Conservation (phyloP, 306 rosid genomes). For the Elaeagnus macrophylla region DNA sequence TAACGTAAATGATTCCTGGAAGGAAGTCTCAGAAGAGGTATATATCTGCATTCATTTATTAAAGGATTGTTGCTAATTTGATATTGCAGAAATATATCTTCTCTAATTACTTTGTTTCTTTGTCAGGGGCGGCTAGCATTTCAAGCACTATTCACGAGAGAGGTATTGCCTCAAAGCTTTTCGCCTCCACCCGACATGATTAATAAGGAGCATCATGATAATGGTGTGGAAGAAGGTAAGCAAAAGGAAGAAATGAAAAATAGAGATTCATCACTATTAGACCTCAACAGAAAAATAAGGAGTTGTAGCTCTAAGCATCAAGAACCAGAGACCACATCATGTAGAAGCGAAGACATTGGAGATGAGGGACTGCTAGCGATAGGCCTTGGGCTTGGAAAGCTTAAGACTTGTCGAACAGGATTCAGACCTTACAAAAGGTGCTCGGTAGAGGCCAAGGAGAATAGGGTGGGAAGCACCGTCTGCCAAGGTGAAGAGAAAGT, state of each 20-base stretch:
- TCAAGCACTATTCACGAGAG: slow-evolving; percentile 78
- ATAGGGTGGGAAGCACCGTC: slow-evolving; percentile 29
- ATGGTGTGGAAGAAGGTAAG: slow-evolving; percentile 19
- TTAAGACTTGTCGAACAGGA: slow-evolving; percentile 65
- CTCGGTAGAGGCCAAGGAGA: slow-evolving; percentile 67
- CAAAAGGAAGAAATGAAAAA: slow-evolving; percentile 24
- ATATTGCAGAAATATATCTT: slow-evolving; percentile 16
- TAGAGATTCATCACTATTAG: slow-evolving; percentile 16
- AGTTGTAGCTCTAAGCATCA: slow-evolving; percentile 20
- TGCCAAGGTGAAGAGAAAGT: slow-evolving; percentile 65
- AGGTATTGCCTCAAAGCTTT: slow-evolving; percentile 84
- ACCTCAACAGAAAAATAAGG: slow-evolving; percentile 35
- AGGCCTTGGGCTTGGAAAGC: slow-evolving; percentile 64
- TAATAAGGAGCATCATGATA: slow-evolving; percentile 29
- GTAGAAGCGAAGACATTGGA: slow-evolving; percentile 26
- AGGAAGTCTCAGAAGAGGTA: slow-evolving; percentile 84
- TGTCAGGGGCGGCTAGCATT: slow-evolving; percentile 77
- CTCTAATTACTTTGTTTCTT: slow-evolving; percentile 22
- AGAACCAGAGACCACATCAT: slow-evolving; percentile 27
- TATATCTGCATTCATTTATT: background rate
- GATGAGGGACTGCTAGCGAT: slow-evolving; percentile 45
- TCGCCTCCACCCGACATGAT: slow-evolving; percentile 53
- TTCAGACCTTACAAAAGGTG: slow-evolving; percentile 95
- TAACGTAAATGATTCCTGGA: slow-evolving; percentile 71
- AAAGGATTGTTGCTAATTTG: slow-evolving; percentile 9